These are phyloP conservation scores for Aegilops speltoides DNA, from an alignment of 176 grass and related monocot species.

Conservation along the genomic window DNA sequence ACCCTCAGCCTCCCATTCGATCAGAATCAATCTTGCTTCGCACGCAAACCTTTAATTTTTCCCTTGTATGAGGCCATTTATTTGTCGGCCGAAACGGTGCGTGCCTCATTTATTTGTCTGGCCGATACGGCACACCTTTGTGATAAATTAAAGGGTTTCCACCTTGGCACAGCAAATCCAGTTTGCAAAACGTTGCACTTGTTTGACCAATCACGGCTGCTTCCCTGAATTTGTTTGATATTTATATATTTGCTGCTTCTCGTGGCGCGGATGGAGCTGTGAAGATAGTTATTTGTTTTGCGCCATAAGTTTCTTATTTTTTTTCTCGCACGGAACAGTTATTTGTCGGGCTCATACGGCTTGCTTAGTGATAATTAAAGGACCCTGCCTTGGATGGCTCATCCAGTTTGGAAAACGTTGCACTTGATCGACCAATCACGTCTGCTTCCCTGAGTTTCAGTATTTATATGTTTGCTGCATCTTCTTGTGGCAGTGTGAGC, in stretches of 20 bases:
- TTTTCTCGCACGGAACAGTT: background rate
- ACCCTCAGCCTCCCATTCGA: background rate
- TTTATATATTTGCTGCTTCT: slow-evolving; percentile 4
- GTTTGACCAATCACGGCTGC: background rate
- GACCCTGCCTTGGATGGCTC: background rate
- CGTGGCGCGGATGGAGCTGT: slow-evolving; percentile 72
- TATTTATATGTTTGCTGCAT: slow-evolving; percentile 11
- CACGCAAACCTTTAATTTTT: background rate
- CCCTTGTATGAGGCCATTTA: background rate
- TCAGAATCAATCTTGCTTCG: background rate
- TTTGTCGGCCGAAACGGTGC: background rate
- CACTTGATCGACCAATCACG: background rate
- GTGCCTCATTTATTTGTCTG: background rate
- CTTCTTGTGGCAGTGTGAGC: slow-evolving; percentile 62
- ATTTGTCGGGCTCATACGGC: background rate
- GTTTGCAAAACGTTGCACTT: background rate
- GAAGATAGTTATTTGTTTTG: slow-evolving; percentile 40
- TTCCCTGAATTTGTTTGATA: background rate
- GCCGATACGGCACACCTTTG: background rate
- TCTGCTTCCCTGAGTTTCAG: background rate
- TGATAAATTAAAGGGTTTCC: background rate
- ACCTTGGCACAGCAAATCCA: background rate
- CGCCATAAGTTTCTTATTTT: background rate
- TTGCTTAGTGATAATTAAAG: background rate
- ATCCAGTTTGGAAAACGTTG: background rate